phyloP scores from a whole-genome alignment of 148 eudicot genomes.

The Dianthus caryophyllus region DNA sequence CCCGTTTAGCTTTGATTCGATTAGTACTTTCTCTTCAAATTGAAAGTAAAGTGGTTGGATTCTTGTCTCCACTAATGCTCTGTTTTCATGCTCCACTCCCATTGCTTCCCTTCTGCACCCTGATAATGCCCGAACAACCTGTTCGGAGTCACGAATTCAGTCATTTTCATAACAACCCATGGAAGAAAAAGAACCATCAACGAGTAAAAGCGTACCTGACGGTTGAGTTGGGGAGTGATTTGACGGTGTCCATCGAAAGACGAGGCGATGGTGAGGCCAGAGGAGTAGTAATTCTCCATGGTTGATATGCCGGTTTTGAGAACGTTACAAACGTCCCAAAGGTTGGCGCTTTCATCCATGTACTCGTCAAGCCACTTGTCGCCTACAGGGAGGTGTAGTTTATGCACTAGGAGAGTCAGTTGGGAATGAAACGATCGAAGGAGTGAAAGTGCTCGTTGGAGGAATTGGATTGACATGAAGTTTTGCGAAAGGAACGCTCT shows the following conservation, averaged over 20 bases:
- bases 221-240: conserved; percentile 47
- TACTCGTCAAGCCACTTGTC: conserved; percentile 78
- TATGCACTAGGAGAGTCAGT: conserved; percentile 51
- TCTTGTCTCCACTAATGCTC: conserved; percentile 52
- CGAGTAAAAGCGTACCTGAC: conserved; percentile 35
- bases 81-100: conserved; percentile 61
- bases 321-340: conserved; percentile 63
- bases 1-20: conserved; percentile 58
- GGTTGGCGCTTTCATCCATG: conserved; percentile 73
- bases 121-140: conserved; percentile 49
- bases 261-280: conserved; percentile 48
- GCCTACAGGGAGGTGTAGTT: conserved; percentile 60
- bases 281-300: conserved; percentile 55
- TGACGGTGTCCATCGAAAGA: conserved; percentile 42
- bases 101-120: conserved; percentile 57
- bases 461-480: conserved; percentile 69
- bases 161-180: conserved; percentile 7
- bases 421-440: conserved; percentile 62
- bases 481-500: conserved; percentile 44
- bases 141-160: conserved; percentile 2
- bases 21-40: conserved; percentile 45
- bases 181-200: neutral
- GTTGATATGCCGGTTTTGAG: conserved; percentile 45
- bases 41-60: conserved; percentile 43
- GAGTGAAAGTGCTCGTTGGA: conserved; percentile 47